Evolutionary conservation across 2,329 filamentous ascomycete species (phyloP), one percentile per base, ranked within the genome.

Genomic region (Celoporthe dispersa): DNA sequence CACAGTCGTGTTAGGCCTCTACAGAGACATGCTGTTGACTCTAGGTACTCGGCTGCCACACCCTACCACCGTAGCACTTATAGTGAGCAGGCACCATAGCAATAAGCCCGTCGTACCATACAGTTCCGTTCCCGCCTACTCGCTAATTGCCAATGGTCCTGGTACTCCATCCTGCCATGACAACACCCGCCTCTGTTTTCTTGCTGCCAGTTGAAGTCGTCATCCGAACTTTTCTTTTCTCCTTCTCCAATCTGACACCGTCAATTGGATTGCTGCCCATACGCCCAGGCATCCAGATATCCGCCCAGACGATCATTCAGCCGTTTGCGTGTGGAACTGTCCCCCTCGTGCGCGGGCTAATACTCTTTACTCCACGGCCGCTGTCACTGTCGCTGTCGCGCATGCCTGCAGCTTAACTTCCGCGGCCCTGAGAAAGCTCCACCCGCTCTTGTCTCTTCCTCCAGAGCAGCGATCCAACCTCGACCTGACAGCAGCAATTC

Each of bases 131-230:
- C 48, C 48, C 48, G n/a, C 48, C 48, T 44, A 6, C 44, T n/a
- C 19, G 22, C 44, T 48, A 48, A 48, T 48, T 48, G 44, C 11
- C 22, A 19, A 6, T n/a, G 53, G 53, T 16, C 28, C 12, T 57
- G 37, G 37, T 39, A 39, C 44, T 28, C 11, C 25, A 55, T 31
- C 51, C 51, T 55, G 51, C 51, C 25, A 28, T 60, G 55, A 33
- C 55, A 60, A 60, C 55, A 60, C 55, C 55, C 55, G 55, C 55
- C 31, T 33, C 25, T 60, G 28, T 60, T 60, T 60, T 60, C 55
- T 33, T 60, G 55, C 55, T 33, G 16, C 55, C 31, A 35, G 28
- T 37, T 33, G 55, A 35, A 19, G 12, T 33, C 55, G 28, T 60
- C 55, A 60, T 60, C 55, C 55, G 31, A 11, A 33, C 16, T 60